phyloP scores from a whole-genome alignment of 2,329 filamentous ascomycete species.

The Biscogniauxia sp. region DNA sequence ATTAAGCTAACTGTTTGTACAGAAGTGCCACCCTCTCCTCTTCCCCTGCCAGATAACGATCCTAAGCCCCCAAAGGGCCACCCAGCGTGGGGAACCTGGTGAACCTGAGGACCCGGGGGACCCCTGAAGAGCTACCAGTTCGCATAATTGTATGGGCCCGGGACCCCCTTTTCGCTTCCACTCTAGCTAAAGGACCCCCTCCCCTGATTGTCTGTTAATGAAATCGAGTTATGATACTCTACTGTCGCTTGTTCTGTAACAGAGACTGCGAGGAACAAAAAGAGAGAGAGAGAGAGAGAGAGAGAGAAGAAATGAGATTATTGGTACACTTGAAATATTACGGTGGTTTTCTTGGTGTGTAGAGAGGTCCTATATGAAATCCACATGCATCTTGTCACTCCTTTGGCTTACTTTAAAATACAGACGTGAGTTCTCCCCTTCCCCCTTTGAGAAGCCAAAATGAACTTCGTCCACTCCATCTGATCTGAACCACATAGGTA shows the following conservation, averaged over 20 bases:
- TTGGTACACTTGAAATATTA: too few species aligned
- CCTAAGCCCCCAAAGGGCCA: background rate
- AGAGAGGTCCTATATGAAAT: background rate
- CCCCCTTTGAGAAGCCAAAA: too few species aligned
- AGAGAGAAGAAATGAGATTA: too few species aligned
- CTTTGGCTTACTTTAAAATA: background rate
- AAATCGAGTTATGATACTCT: too few species aligned
- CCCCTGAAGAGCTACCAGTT: background rate
- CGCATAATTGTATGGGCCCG: too few species aligned
- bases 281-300: background rate
- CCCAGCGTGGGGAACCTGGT: background rate
- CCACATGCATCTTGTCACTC: background rate
- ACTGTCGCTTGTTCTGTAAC: too few species aligned
- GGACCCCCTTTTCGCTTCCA: too few species aligned
- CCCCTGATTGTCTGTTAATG: background rate
- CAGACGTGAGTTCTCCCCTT: background rate
- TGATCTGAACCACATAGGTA: too few species aligned
- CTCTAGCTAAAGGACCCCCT: too few species aligned
- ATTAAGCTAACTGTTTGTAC: background rate
- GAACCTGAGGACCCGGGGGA: background rate
- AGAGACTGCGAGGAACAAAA: background rate
- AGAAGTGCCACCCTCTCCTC: background rate
- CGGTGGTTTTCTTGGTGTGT: background rate
- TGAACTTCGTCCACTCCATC: too few species aligned
- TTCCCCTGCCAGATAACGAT: background rate